Conservation (phyloP, 1,284 basidiomycete species). For the Afroboletus lepidellus region DNA sequence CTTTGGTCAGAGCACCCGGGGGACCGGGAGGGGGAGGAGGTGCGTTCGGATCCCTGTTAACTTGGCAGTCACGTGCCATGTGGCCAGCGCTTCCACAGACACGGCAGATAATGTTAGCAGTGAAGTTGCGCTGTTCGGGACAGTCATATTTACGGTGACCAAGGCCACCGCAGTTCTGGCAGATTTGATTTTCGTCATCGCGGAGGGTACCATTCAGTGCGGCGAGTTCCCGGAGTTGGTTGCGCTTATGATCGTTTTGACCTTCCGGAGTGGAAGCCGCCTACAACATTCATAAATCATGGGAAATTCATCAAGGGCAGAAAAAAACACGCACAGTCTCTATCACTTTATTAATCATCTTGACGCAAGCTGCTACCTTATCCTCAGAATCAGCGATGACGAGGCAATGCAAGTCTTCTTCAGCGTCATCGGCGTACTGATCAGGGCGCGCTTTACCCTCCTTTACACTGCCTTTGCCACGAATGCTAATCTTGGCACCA, state of each 20-base stretch:
- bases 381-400: slow-evolving; percentile 92
- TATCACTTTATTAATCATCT: slow-evolving; percentile 96
- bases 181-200: slow-evolving; percentile 99
- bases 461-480: slow-evolving; percentile 98
- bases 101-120: slow-evolving; percentile 96
- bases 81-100: slow-evolving; percentile 93
- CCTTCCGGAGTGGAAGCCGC: slow-evolving; percentile 98
- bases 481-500: slow-evolving; percentile 97
- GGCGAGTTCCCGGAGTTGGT: slow-evolving; percentile 96
- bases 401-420: slow-evolving; percentile 98
- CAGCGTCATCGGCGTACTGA: slow-evolving; percentile 91
- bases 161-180: slow-evolving; percentile 95
- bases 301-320: not conserved
- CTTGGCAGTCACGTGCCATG: slow-evolving; percentile 95
- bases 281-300: slow-evolving; percentile 42
- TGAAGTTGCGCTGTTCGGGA: slow-evolving; percentile 94
- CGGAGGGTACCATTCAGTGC: slow-evolving; percentile 98
- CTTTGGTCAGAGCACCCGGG: slow-evolving; percentile 47
- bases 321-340: slow-evolving; percentile 74
- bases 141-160: slow-evolving; percentile 97
- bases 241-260: slow-evolving; percentile 99
- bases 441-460: slow-evolving; percentile 96
- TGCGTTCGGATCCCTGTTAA: slow-evolving; percentile 75
- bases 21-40: slow-evolving; percentile 33
- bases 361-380: slow-evolving; percentile 89